A percentile compares a stretch with the other conserved stretches of the same genome.
These are phyloP conservation scores for Coemansia sp. DNA, from an alignment of 192 early-diverging fungal genomes.

Conservation along the genomic window DNA sequence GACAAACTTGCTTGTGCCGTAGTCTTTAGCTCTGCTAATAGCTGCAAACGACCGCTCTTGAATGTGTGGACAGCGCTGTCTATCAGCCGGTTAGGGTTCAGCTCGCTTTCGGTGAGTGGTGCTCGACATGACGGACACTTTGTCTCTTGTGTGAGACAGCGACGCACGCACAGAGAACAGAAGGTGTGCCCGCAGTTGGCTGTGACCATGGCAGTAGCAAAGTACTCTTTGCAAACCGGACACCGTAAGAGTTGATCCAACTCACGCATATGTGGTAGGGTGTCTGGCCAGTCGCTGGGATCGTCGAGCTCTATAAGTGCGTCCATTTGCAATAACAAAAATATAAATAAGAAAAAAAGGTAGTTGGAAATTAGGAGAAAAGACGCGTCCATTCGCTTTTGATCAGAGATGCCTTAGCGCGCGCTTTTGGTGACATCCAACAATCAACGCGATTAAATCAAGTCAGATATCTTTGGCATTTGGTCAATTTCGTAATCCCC, in stretches of 20 bases:
- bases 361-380: not conserved
- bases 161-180: slow-evolving; percentile 75
- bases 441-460: not conserved
- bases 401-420: not conserved
- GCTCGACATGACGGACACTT: slow-evolving; percentile 70
- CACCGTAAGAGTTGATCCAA: slow-evolving; percentile 74
- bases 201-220: slow-evolving; percentile 62
- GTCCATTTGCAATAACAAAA: slow-evolving; percentile 5
- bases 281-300: slow-evolving; percentile 68
- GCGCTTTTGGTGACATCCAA: not conserved
- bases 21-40: slow-evolving; percentile 22
- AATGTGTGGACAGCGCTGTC: slow-evolving; percentile 41
- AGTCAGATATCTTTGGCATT: not conserved
- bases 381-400: not conserved
- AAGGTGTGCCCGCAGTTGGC: slow-evolving; percentile 73
- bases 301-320: slow-evolving; percentile 58
- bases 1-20: not conserved
- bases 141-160: slow-evolving; percentile 61
- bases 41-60: slow-evolving; percentile 25
- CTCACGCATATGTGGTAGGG: slow-evolving; percentile 50
- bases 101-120: slow-evolving; percentile 36
- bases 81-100: slow-evolving; percentile 46
- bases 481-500: no score
- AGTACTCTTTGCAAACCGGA: slow-evolving; percentile 77
- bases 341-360: not conserved